These are phyloP conservation scores for Diaporthe australafricana DNA, from an alignment of 2,329 filamentous ascomycete species.

Conservation along the genomic window DNA sequence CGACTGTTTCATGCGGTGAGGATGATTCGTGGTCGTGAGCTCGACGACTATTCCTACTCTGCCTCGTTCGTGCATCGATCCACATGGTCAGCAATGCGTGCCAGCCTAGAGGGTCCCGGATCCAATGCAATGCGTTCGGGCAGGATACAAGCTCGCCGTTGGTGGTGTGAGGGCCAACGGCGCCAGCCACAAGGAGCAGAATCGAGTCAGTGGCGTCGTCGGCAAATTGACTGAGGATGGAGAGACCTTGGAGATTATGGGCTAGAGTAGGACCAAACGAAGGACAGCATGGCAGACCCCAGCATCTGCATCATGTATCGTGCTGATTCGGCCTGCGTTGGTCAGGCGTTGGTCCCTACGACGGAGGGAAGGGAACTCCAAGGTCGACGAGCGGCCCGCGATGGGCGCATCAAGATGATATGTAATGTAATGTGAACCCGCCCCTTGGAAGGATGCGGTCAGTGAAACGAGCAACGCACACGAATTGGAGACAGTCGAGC, in stretches of 20 bases:
- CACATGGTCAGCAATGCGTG: slow-evolving; percentile 48
- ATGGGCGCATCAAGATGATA: slow-evolving; percentile 31
- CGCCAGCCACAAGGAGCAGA: slow-evolving; percentile 39
- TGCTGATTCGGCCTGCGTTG: slow-evolving; percentile 33
- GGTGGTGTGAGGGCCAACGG: slow-evolving; percentile 34
- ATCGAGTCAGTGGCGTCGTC: slow-evolving; percentile 35
- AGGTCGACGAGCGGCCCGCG: slow-evolving; percentile 2
- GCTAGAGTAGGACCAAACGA: slow-evolving; percentile 32
- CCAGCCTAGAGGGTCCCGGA: slow-evolving; percentile 27
- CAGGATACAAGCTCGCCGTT: slow-evolving; percentile 29
- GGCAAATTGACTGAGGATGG: slow-evolving; percentile 24
- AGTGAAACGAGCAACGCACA: slow-evolving; percentile 31
- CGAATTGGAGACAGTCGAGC: slow-evolving; percentile 27
- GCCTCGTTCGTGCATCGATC: slow-evolving; percentile 37
- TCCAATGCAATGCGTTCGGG: slow-evolving; percentile 33
- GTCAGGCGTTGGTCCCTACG: slow-evolving; percentile 23
- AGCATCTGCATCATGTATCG: slow-evolving; percentile 34
- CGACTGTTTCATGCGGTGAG: slow-evolving; percentile 40
- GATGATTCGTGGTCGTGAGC: slow-evolving; percentile 34
- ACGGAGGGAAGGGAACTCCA: slow-evolving; percentile 12
- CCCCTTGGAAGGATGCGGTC: slow-evolving; percentile 34
- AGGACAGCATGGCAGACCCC: slow-evolving; percentile 34
- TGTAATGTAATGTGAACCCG: slow-evolving; percentile 26
- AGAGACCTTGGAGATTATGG: slow-evolving; percentile 30
- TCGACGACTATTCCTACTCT: slow-evolving; percentile 36